Evolutionary conservation across 257 asterid genomes (phyloP).

Genomic region (Gentiana macrophylla): DNA sequence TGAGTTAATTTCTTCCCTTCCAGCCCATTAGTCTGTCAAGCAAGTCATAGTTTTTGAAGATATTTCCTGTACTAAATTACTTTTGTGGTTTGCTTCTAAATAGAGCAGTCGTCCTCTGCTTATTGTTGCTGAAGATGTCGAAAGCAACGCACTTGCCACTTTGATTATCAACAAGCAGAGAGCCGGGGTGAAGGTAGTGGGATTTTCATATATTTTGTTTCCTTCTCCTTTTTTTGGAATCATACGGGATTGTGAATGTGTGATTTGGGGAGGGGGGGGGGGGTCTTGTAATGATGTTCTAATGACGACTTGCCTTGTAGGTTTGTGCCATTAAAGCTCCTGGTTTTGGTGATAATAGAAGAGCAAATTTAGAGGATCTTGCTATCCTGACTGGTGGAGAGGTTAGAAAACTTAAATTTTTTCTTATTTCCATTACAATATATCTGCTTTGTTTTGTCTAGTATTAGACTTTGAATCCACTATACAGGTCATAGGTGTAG

Average conservation of each 20-base stretch:
- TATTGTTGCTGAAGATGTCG: slow-evolving; percentile 85
- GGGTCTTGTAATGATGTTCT: background rate
- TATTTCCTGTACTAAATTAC: background rate
- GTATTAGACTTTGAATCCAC: slow-evolving; percentile 14
- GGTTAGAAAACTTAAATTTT: slow-evolving; percentile 34
- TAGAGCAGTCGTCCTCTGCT: slow-evolving; percentile 68
- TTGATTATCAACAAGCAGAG: slow-evolving; percentile 75
- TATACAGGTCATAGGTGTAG: slow-evolving; percentile 72
- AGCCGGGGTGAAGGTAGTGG: slow-evolving; percentile 65
- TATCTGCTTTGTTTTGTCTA: slow-evolving; percentile 2
- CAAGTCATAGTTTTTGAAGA: background rate
- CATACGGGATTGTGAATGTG: too few species aligned
- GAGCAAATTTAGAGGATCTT: slow-evolving; percentile 81
- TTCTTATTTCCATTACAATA: slow-evolving; percentile 1
- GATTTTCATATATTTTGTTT: background rate
- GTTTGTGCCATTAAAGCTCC: slow-evolving; percentile 96
- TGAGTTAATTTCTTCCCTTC: slow-evolving; percentile 2
- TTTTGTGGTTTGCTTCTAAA: slow-evolving; percentile 8
- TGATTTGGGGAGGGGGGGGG: too few species aligned
- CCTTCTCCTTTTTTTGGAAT: background rate
- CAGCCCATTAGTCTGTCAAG: slow-evolving; percentile 1
- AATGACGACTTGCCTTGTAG: slow-evolving; percentile 25
- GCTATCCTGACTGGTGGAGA: slow-evolving; percentile 90
- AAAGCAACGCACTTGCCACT: slow-evolving; percentile 66
- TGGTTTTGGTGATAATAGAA: slow-evolving; percentile 85